phyloP scores from a whole-genome alignment of 805 yeast species.

The Ogataea parapolymorpha region DNA sequence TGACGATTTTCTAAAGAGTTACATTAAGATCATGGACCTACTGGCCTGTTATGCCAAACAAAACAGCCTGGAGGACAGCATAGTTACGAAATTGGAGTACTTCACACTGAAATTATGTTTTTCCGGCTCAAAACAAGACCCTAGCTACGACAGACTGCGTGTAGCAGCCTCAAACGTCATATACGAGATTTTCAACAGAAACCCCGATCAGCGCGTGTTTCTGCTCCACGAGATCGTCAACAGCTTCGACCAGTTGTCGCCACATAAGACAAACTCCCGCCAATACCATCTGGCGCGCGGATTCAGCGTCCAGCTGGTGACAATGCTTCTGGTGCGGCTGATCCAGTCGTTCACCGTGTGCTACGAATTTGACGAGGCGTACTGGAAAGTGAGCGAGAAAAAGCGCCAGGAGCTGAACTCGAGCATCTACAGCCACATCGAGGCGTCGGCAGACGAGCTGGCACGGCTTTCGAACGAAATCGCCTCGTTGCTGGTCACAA shows the following conservation, averaged over 20 bases:
- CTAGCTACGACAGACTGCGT: slow-evolving; percentile 21
- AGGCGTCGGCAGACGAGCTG: slow-evolving; percentile 10
- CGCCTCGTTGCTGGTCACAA: slow-evolving; percentile 28
- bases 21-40: slow-evolving; percentile 15
- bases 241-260: slow-evolving; percentile 48
- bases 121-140: slow-evolving; percentile 28
- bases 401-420: slow-evolving; percentile 10
- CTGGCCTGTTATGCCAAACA: slow-evolving; percentile 16
- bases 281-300: slow-evolving; percentile 44
- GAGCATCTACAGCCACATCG: slow-evolving; percentile 10
- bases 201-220: slow-evolving; percentile 54
- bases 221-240: slow-evolving; percentile 58
- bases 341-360: slow-evolving; percentile 30
- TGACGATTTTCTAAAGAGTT: neutral
- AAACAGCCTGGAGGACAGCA: slow-evolving; percentile 42
- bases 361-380: slow-evolving; percentile 22
- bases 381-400: slow-evolving; percentile 20
- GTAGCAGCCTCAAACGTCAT: slow-evolving; percentile 33
- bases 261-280: slow-evolving; percentile 41
- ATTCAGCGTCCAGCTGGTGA: slow-evolving; percentile 44
- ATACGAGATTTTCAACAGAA: slow-evolving; percentile 37
- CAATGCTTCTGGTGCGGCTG: slow-evolving; percentile 43
- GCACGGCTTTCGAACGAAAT: slow-evolving; percentile 27
- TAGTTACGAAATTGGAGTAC: slow-evolving; percentile 59
- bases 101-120: slow-evolving; percentile 42